Percentiles rank a stretch among this genome's conserved stretches.
These are phyloP conservation scores for Coemansia sp. DNA, from an alignment of 192 early-diverging fungal species.

Conservation along the genomic window DNA sequence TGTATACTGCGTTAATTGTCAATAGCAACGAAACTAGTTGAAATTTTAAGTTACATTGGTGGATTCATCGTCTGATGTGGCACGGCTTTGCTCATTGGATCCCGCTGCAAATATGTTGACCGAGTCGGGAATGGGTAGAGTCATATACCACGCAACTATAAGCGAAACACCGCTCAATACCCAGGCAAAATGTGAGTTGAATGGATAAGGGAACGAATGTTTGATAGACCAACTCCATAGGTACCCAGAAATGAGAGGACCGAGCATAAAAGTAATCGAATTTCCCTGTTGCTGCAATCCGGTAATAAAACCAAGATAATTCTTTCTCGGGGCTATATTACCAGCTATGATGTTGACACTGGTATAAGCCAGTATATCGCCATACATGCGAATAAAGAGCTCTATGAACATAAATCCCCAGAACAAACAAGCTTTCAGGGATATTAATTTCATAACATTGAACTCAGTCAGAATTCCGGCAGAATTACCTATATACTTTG, in stretches of 20 bases:
- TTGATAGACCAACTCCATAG: conserved; percentile 28
- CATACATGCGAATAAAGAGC: neutral
- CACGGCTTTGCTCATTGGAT: neutral
- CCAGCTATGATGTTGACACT: neutral
- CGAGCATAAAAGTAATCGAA: no score
- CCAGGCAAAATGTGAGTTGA: conserved; percentile 34
- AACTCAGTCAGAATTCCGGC: neutral
- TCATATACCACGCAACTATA: conserved; percentile 1
- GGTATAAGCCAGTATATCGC: neutral
- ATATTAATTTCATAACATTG: neutral
- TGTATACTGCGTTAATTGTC: no score
- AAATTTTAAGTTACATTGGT: neutral
- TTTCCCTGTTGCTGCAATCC: no score
- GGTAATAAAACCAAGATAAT: no score
- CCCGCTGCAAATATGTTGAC: conserved; percentile 37
- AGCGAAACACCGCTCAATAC: neutral
- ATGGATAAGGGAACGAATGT: conserved; percentile 27
- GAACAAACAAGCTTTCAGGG: neutral
- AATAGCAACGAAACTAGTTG: no score
- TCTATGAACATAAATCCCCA: neutral
- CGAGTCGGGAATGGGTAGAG: conserved; percentile 20
- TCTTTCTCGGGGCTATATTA: no score
- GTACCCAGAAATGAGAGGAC: neutral
- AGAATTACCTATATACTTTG: neutral
- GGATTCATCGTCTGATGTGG: neutral